Conservation (phyloP, 106 monocot genomes). For the Xerophyta viscosa region DNA sequence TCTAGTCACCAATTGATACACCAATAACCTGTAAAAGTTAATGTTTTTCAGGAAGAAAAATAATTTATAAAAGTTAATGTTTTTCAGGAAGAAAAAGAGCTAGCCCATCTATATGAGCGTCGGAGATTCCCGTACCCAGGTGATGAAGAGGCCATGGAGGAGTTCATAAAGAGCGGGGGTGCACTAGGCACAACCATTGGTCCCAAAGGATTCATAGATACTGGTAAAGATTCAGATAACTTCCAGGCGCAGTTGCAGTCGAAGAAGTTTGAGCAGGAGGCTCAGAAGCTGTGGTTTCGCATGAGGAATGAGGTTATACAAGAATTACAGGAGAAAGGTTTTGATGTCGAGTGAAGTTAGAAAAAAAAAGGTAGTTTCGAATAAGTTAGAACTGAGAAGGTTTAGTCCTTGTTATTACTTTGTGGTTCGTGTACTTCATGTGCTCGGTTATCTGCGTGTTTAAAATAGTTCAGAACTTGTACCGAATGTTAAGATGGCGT, state of each 20-base stretch:
- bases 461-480: too few species aligned
- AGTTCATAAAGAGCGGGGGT: slow-evolving; percentile 83
- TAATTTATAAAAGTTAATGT: not conserved
- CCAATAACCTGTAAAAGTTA: not conserved
- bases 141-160: slow-evolving; percentile 80
- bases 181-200: slow-evolving; percentile 78
- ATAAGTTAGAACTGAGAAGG: too few species aligned
- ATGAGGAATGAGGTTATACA: slow-evolving; percentile 95
- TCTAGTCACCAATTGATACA: not conserved
- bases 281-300: slow-evolving; percentile 88
- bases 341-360: slow-evolving; percentile 56
- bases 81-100: slow-evolving; percentile 88
- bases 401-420: too few species aligned
- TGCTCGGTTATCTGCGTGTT: too few species aligned
- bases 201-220: slow-evolving; percentile 74
- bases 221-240: slow-evolving; percentile 57
- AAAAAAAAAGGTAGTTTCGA: too few species aligned
- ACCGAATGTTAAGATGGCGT: too few species aligned
- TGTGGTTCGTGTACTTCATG: too few species aligned
- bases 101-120: slow-evolving; percentile 93
- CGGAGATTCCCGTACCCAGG: slow-evolving; percentile 87
- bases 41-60: not conserved
- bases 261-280: slow-evolving; percentile 91
- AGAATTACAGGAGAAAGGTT: slow-evolving; percentile 93
- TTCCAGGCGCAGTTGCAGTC: slow-evolving; percentile 81